Evolutionary conservation across 1,284 basidiomycete genomes (phyloP).

Genomic region (Irpex rosettiformis): DNA sequence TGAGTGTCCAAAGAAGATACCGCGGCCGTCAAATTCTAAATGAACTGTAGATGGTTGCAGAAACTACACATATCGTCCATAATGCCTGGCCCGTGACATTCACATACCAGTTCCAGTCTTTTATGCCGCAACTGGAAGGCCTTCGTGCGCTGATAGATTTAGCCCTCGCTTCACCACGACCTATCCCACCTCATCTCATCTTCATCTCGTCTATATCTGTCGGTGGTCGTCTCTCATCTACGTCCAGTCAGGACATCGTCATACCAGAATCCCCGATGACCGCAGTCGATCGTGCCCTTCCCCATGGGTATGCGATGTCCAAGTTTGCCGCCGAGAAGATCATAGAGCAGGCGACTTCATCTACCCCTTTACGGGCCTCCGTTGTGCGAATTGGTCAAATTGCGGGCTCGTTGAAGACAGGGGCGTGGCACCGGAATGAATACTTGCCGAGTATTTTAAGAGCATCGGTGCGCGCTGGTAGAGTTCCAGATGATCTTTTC

Average conservation of each 20-base stretch:
- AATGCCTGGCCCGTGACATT: conserved; percentile 35
- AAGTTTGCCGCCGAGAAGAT: conserved; percentile 34
- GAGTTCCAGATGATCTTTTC: conserved; percentile 7
- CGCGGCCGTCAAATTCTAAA: not conserved
- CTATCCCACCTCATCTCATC: conserved; percentile 22
- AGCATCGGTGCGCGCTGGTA: conserved; percentile 13
- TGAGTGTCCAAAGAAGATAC: conserved; percentile 1
- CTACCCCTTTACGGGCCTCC: conserved; percentile 22
- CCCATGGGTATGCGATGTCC: conserved; percentile 30
- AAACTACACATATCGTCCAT: conserved; percentile 24
- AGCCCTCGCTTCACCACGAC: conserved; percentile 24
- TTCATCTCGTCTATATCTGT: conserved; percentile 25
- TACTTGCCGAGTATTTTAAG: conserved; percentile 29
- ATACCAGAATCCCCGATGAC: conserved; percentile 17
- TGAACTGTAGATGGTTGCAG: not conserved
- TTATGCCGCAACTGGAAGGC: conserved; percentile 29
- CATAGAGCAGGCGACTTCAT: conserved; percentile 19
- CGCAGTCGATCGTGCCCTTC: not conserved
- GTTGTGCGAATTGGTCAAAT: conserved; percentile 31
- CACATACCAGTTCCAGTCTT: conserved; percentile 31
- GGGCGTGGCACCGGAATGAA: conserved; percentile 27
- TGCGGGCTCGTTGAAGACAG: conserved; percentile 21
- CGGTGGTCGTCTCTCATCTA: not conserved
- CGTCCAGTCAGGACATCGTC: conserved; percentile 13
- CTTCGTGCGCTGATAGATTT: conserved; percentile 31